These are phyloP conservation scores for Solanum dulcamara DNA, from an alignment of 257 asterid genomes.

Conservation along the genomic window DNA sequence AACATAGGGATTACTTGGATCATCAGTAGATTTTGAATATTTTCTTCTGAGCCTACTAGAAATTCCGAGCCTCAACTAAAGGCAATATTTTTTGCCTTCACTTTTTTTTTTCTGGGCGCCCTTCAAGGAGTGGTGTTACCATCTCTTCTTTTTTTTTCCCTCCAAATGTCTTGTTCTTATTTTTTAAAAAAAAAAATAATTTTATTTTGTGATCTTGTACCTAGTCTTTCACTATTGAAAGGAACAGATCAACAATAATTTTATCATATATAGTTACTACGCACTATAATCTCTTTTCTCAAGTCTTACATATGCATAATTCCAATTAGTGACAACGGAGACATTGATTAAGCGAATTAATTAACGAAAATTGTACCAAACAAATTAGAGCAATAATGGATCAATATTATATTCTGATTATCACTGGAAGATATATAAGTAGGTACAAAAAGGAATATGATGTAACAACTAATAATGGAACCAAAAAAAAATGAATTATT, in stretches of 20 bases:
- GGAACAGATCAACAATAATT: background rate
- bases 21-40: background rate
- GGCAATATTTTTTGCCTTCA: background rate
- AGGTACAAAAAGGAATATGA: background rate
- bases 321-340: background rate
- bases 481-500: background rate
- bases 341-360: background rate
- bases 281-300: background rate
- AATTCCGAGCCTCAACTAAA: background rate
- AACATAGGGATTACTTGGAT: background rate
- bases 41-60: background rate
- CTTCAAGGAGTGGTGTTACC: background rate
- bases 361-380: background rate
- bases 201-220: background rate
- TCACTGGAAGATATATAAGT: background rate
- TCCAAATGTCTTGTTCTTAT: background rate
- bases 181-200: background rate
- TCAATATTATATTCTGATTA: background rate
- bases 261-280: background rate
- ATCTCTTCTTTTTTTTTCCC: background rate
- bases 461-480: background rate
- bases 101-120: background rate
- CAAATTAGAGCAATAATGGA: background rate
- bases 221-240: background rate
- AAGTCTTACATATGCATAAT: background rate